These are phyloP conservation scores for Fusarium sp. DNA, from an alignment of 2,329 filamentous ascomycete species.

Conservation along the genomic window DNA sequence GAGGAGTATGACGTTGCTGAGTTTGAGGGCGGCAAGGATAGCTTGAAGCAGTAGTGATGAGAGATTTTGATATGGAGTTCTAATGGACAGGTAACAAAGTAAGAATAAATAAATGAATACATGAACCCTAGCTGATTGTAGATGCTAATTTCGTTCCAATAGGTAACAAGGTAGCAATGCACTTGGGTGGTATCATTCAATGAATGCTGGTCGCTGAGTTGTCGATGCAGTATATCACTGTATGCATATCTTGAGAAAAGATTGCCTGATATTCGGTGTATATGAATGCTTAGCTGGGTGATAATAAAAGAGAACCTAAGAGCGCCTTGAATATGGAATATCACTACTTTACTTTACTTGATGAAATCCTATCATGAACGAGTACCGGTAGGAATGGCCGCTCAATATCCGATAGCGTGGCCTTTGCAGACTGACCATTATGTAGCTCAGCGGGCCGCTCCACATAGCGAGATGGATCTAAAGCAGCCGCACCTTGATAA, in stretches of 20 bases:
- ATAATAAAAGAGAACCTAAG: too few relatives aligned
- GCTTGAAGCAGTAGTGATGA: constrained; percentile 57
- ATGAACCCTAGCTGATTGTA: neutral
- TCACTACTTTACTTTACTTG: too few relatives aligned
- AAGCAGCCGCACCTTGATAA: constrained; percentile 28
- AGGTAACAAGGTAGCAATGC: too few relatives aligned
- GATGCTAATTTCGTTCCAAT: too few relatives aligned
- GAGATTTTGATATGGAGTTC: neutral
- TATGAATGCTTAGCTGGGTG: too few relatives aligned
- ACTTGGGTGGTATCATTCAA: too few relatives aligned
- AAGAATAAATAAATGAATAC: neutral
- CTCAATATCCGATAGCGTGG: constrained; percentile 27
- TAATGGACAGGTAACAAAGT: neutral
- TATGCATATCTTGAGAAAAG: too few relatives aligned
- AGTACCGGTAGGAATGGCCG: neutral
- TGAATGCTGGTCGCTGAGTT: too few relatives aligned
- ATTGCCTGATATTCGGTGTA: too few relatives aligned
- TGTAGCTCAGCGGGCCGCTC: constrained; percentile 34
- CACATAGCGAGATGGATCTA: constrained; percentile 31
- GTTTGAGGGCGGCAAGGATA: constrained; percentile 78
- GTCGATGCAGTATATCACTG: too few relatives aligned
- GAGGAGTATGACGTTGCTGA: constrained; percentile 87
- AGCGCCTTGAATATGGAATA: too few relatives aligned
- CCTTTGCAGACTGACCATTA: constrained; percentile 21
- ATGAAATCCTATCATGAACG: too few relatives aligned